Base-by-base conservation (phyloP, 495 filamentous ascomycete genomes). In the Talaromyces wortmannii region DNA sequence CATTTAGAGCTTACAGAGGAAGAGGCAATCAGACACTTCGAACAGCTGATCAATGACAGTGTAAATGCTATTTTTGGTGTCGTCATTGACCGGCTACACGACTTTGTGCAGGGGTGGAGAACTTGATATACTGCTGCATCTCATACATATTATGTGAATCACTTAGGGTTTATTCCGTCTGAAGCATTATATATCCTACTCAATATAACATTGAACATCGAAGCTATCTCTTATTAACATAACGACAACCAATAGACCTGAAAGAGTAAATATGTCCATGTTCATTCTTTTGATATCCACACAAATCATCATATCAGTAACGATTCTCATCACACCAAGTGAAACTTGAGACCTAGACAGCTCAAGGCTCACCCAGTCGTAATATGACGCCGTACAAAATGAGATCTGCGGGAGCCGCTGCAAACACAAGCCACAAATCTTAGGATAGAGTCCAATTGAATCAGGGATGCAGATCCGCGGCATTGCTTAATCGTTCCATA, bases 11-110 rank as follows among this genome's bases (percentile, higher is more conserved):
- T 95, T 78, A 88, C 80, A 42, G 94, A 99, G 67, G 95, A 96
- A 67, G 92, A 97, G 61, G 91, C 92, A 11, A 89, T 95, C 43
- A 78, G 87, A 55, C 81, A 89, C 63, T 87, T 97, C 63, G 92
- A 92, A 62, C 80, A 82, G 55, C 75, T 97, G 51, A 96, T 97
- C 66, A 85, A 90, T 53, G 90, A 95, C 63, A 95, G 89, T 58
- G 81, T 91, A 43, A 91, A 88, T 67, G 89, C 88, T 32, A 84
- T 95, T 49, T 87, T 92, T 60, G 90, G 91, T 5, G 91, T 95
- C 17, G 86, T 97, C 32, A 97, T 97, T 77, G 94, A 99, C 78
- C 80, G 88, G 52, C 75, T 96, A 62, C 94, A 99, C 79, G 92
- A 90, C 52, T 82, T 97, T 74, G 86, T 95, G 63, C 94, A 97